phyloP scores from a whole-genome alignment of 805 yeast genomes.

The Kregervanrija delftensis region DNA sequence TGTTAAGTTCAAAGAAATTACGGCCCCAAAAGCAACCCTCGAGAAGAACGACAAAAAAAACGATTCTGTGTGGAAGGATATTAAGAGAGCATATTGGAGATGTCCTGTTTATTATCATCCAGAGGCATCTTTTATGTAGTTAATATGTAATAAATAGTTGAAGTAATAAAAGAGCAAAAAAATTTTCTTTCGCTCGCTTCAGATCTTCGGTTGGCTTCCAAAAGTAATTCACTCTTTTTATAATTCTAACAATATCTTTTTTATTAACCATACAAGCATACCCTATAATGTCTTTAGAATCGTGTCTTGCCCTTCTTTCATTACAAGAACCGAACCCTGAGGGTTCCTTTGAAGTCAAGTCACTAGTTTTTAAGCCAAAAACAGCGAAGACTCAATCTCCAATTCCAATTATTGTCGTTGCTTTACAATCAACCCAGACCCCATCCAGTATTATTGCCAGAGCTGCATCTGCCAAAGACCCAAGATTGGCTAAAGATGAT shows the following conservation, averaged over 20 bases:
- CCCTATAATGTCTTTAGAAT: slow-evolving; percentile 54
- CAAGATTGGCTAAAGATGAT: slow-evolving; percentile 81
- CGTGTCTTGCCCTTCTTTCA: slow-evolving; percentile 60
- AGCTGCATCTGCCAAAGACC: slow-evolving; percentile 70
- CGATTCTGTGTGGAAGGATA: slow-evolving; percentile 50
- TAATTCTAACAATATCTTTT: not conserved
- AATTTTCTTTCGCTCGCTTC: no score
- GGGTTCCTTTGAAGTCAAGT: slow-evolving; percentile 52
- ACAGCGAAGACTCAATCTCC: slow-evolving; percentile 77
- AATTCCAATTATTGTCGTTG: slow-evolving; percentile 75
- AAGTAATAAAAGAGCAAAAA: no score
- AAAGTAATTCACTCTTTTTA: not conserved
- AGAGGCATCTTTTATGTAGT: slow-evolving; percentile 37
- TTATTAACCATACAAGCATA: not conserved
- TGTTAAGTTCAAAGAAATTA: slow-evolving; percentile 46
- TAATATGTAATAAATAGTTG: not conserved
- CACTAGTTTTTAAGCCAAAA: slow-evolving; percentile 85
- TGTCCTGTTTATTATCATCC: slow-evolving; percentile 67
- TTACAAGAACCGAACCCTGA: slow-evolving; percentile 47
- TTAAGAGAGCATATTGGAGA: slow-evolving; percentile 60
- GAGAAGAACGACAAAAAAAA: slow-evolving; percentile 28
- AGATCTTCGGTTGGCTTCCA: no score
- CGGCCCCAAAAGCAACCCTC: slow-evolving; percentile 37
- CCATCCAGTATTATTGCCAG: slow-evolving; percentile 61
- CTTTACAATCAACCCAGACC: slow-evolving; percentile 63